Evolutionary conservation across 1,284 basidiomycete species (phyloP).

Genomic region (Pseudozyma tsukubaensis): DNA sequence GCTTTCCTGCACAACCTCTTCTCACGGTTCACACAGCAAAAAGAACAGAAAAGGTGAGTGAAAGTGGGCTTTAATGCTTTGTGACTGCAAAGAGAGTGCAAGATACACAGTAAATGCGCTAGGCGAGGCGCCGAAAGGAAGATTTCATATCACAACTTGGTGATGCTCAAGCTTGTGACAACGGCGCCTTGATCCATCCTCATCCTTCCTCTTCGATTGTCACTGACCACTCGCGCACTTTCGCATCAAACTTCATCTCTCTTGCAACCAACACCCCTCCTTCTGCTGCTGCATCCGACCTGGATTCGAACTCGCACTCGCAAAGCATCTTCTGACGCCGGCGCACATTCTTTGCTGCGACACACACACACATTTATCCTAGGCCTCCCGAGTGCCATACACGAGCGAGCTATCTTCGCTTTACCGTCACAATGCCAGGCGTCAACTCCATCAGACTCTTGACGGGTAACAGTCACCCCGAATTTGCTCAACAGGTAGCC

Average conservation of each 20-base stretch:
- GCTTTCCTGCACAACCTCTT: too few species aligned
- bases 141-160: conserved; percentile 10
- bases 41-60: too few species aligned
- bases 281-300: too few species aligned
- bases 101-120: neutral
- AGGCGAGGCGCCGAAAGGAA: neutral
- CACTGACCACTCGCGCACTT: conserved; percentile 26
- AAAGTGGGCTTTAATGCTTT: too few species aligned
- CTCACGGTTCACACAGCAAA: too few species aligned
- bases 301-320: too few species aligned
- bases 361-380: too few species aligned
- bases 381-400: neutral
- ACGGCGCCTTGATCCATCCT: too few species aligned
- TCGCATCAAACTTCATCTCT: conserved; percentile 2
- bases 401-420: conserved; percentile 6
- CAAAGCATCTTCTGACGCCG: too few species aligned
- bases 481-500: conserved; percentile 92
- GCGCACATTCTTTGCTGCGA: neutral
- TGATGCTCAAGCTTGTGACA: too few species aligned
- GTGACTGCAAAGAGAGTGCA: neutral
- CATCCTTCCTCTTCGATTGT: conserved; percentile 15
- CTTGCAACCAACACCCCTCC: too few species aligned
- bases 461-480: conserved; percentile 96
- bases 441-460: conserved; percentile 83
- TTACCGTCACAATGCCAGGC: conserved; percentile 64